Base-by-base conservation (phyloP, 768 basidiomycete species). In the Myochromella boudieri region DNA sequence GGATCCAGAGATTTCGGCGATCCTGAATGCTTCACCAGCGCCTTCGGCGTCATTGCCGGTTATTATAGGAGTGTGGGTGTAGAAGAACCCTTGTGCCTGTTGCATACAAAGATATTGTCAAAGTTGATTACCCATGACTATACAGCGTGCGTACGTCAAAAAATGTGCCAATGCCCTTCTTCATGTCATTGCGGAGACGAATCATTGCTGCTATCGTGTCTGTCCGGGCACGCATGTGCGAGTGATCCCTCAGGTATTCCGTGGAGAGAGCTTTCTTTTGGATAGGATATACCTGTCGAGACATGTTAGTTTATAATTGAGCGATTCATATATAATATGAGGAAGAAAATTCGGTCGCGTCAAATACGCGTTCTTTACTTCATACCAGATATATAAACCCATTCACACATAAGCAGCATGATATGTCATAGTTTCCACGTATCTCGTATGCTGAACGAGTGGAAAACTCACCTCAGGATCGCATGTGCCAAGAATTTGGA, bases 11-110 rank as follows among this genome's bases (percentile, higher is more conserved):
- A 75, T 55, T 37, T 76, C 69, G 1, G 75, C 70, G 24, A 95
- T 71, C 5, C 79, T 76, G 64, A 98, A 98, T 1, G 89, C 81
- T 66, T 98, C 95, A 15, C 97, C 95, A 6, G 88, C 95, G 10
- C 95, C 97, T 72, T 99, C 97, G 44, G 94, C 94, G 63, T 99
- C 97, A 56, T 83, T 92, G 12, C 82, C 81, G 0, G 95, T 97
- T 18, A 97, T 67, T 37, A 98, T 77, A 1, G 97, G 97, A 0
- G 94, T 88, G 58, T 97, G 85, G 11, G 78, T 77, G 59, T 87
- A 81, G 28, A 71, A 65, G 63, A 97, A 98, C 8, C 81, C 90
- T 63, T 88, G 79, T n/a, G 65, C 66, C 90, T 95, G 17, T 18
- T 11, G 24, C 8, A 32, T 18, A 22, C 2, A 29, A 28, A 21